Evolutionary conservation across 83 land plant species (phyloP), one percentile per base, ranked within the genome.

Genomic region (Larix sibirica): DNA sequence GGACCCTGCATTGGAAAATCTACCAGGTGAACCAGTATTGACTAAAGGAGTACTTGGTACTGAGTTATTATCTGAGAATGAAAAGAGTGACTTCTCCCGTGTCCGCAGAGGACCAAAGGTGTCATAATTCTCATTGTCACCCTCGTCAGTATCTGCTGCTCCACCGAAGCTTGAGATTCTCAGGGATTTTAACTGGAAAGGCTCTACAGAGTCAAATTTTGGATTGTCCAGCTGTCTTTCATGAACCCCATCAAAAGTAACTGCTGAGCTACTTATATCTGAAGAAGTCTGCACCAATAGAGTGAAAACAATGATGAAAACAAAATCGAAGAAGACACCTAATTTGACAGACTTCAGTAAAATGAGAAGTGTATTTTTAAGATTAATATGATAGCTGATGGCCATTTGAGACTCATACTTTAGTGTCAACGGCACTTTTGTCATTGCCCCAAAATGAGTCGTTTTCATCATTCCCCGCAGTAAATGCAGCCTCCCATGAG

Each of bases 361-460:
- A 2, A 31, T 31, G 21, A 79, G 18, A 78, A 21, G 33, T 23
- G 9, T 50, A 79, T 16, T 58, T 12, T 14, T 38, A 47, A 24
- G 23, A 65, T 16, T 26, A 26, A 65, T 65, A 18, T 65, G 69
- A 65, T 3, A 18, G 20, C 7, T 24, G 12, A 64, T 20, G 26
- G 66, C 66, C 83, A 71, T 81, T 80, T 44, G 47, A 33, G 12
- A 26, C 82, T 90, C 80, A 88, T 69, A 56, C 85, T 87, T 87
- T 87, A 24, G 83, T 24, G 38, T 63, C 81, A 16, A 33, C 18
- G 21, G 85, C n/a, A 50, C 6, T 76, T 76, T 76, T 76, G 50
- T 84, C 87, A 42, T 84, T 79, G 31, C 88, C 90, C 95, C 95
- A 90, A 12, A 86, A 83, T 2, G 91, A 87, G 23, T 89, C 93